A percentile compares a stretch with the other conserved stretches of the same genome.
Evolutionary conservation across 1,284 basidiomycete species (phyloP).

Genomic region (Cutaneotrichosporon sp.): DNA sequence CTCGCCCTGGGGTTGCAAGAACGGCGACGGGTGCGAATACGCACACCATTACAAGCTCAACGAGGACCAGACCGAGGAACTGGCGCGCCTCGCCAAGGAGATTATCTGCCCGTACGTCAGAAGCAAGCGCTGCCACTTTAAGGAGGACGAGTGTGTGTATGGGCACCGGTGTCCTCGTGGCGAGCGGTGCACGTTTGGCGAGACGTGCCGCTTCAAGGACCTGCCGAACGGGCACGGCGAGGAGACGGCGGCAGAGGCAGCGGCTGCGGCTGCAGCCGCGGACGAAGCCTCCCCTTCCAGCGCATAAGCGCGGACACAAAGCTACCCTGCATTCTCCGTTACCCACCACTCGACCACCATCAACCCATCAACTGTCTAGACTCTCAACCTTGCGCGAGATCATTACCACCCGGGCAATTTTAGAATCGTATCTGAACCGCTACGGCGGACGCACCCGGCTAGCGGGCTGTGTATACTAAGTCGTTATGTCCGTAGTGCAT

Average conservation of each 20-base stretch:
- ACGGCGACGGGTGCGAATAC: constrained; percentile 43
- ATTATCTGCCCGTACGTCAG: constrained; percentile 44
- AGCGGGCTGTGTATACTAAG: constrained; percentile 21
- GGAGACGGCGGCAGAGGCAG: constrained; percentile 14
- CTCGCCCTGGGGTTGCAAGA: constrained; percentile 39
- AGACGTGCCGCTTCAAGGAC: constrained; percentile 41
- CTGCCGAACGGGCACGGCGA: constrained; percentile 42
- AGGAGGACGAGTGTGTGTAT: constrained; percentile 45
- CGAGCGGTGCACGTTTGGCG: constrained; percentile 39
- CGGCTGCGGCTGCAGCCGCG: constrained; percentile 2
- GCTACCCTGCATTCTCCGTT: neutral
- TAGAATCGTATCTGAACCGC: constrained; percentile 13
- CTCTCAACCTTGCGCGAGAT: neutral
- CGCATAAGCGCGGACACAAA: neutral
- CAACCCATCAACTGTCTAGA: neutral
- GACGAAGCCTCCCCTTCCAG: neutral
- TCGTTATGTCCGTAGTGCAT: constrained; percentile 22
- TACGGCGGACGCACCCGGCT: constrained; percentile 12
- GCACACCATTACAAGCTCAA: constrained; percentile 43
- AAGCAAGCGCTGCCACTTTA: constrained; percentile 39
- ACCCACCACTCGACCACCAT: neutral
- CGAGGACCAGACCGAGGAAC: constrained; percentile 39
- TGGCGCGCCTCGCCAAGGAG: constrained; percentile 42
- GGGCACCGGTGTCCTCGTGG: constrained; percentile 43
- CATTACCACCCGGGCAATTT: neutral